Conservation (phyloP, 805 yeast species). For the Cyberlindnera meyerae region DNA sequence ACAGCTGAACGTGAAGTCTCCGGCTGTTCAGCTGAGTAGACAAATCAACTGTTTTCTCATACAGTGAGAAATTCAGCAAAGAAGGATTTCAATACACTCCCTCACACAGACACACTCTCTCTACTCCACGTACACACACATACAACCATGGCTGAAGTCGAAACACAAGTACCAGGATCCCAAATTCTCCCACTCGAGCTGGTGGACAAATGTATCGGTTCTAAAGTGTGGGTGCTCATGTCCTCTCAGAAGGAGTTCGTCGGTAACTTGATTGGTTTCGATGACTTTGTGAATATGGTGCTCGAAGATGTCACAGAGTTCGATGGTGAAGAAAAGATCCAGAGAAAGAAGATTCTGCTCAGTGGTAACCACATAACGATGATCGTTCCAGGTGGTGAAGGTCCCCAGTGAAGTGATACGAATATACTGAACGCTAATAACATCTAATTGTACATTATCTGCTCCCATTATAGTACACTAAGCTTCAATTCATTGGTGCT, state of each 20-base stretch:
- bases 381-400: conserved; percentile 53
- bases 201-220: conserved; percentile 83
- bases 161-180: conserved; percentile 2
- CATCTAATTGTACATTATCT: conserved; percentile 3
- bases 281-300: conserved; percentile 91
- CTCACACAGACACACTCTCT: no score
- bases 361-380: conserved; percentile 72
- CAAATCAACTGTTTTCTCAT: no score
- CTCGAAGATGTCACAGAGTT: conserved; percentile 75
- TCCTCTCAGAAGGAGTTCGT: conserved; percentile 65
- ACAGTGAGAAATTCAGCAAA: no score
- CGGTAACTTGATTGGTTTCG: conserved; percentile 91
- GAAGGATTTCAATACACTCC: no score
- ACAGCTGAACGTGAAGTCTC: no score
- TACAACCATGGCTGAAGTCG: no score
- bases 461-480: background rate
- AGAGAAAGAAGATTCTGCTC: conserved; percentile 56
- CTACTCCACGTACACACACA: no score
- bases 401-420: conserved; percentile 19
- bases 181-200: conserved; percentile 66
- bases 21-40: no score
- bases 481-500: background rate
- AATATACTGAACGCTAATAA: background rate
- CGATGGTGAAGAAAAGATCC: conserved; percentile 38
- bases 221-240: conserved; percentile 67